Base-by-base conservation (phyloP, 768 basidiomycete genomes). In the Lactarius indigo region DNA sequence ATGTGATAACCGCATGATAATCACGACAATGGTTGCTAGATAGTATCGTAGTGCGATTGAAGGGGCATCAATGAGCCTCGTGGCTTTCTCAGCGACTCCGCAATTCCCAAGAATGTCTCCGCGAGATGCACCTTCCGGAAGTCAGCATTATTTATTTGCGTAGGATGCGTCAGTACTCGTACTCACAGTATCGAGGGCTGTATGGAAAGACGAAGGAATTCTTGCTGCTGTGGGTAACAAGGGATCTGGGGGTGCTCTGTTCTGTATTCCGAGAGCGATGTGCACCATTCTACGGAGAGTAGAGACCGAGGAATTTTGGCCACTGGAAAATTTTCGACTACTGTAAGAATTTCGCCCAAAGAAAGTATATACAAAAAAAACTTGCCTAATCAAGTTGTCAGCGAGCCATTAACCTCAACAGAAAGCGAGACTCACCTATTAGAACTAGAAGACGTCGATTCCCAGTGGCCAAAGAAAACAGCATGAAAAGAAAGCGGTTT, bases 401-500 rank as follows among this genome's bases (percentile, higher is more conserved):
- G 50, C 26, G 23, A 26, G 50, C 23, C 23, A 23, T 26, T 2
- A 26, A 15, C 50, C 13, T 26, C 26, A 15, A n/a, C 23, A 52
- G 50, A 26, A 26, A 52, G 50, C 26, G 50, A 35, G 12, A 26
- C 50, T 26, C 50, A 52, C 50, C 10, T n/a, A 23, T 47, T 23
- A 23, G 44, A 23, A 12, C 44, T 23, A 47, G n/a, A 12, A 47
- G 44, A 20, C 20, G 42, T 23, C 44, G 47, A 50, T 5, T 52
- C 50, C 5, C 13, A 35, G 12, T 75, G 74, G 5, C 84, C 87
- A 50, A 88, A 87, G 0, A 83, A 80, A n/a, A 88, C 82, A 0
- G 85, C 72, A 55, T 87, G 86, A 70, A 87, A 83, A 0, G 85
- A 85, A 1, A 85, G 75, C 0, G 85, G 75, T 75, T 84, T 83